Conservation (phyloP, 306 rosid species). For the Pachyrhizus erosus region DNA sequence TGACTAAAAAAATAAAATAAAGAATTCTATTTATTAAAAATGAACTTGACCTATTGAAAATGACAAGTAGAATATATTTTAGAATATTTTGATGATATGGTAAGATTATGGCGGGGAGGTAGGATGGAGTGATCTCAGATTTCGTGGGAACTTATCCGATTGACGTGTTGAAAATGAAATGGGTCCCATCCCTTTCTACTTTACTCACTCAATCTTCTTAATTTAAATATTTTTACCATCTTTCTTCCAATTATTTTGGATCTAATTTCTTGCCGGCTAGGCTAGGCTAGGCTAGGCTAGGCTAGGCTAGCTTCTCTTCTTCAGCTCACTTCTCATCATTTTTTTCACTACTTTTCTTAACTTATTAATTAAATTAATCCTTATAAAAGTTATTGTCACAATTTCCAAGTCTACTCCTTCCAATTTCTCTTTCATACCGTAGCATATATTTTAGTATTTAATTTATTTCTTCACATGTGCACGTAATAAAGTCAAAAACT, state of each 20-base stretch:
- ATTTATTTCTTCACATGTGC: too few species aligned
- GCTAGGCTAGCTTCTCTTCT: not conserved
- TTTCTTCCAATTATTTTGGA: slow-evolving; percentile 19
- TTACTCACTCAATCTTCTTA: slow-evolving; percentile 4
- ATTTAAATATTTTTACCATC: not conserved
- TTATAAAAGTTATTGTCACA: not conserved
- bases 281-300: too few species aligned
- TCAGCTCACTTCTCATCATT: slow-evolving; percentile 1
- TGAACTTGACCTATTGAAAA: too few species aligned
- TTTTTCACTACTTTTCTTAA: too few species aligned
- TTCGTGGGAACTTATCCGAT: slow-evolving; percentile 53
- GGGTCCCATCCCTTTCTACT: slow-evolving; percentile 24
- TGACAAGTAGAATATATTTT: too few species aligned
- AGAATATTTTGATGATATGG: too few species aligned
- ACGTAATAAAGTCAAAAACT: too few species aligned
- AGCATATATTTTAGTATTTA: too few species aligned
- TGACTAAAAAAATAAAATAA: too few species aligned
- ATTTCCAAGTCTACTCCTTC: too few species aligned
- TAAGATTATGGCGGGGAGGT: not conserved
- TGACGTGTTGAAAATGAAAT: slow-evolving; percentile 42
- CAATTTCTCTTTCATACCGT: too few species aligned
- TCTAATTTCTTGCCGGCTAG: not conserved
- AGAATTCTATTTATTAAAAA: too few species aligned
- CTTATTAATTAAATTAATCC: not conserved
- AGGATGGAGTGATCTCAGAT: slow-evolving; percentile 31